Percentiles rank a stretch among this genome's conserved stretches.
These are phyloP conservation scores for Penicillium paneum DNA, from an alignment of 2,329 filamentous ascomycete genomes.

Conservation along the genomic window DNA sequence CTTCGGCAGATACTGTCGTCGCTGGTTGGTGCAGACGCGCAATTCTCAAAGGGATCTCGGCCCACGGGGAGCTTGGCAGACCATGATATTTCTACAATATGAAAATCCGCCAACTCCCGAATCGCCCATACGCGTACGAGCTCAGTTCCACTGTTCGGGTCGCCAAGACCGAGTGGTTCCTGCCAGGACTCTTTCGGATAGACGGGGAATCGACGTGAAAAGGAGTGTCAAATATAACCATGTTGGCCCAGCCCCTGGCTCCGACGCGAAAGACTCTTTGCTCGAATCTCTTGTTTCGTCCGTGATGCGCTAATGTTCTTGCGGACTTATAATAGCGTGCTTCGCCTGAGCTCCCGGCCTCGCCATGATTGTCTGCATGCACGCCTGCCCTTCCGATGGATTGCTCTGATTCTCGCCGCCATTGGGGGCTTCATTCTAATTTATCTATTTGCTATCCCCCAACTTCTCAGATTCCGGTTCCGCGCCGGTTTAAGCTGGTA, in stretches of 20 bases:
- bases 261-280: neutral
- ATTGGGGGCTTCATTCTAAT: conserved; percentile 11
- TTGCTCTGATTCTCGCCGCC: neutral
- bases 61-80: conserved; percentile 1
- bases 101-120: neutral
- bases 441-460: conserved; percentile 16
- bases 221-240: neutral
- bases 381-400: neutral
- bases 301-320: conserved; percentile 21
- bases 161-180: neutral
- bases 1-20: neutral
- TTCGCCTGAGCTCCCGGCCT: conserved; percentile 14
- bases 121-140: conserved; percentile 2
- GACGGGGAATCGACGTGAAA: neutral
- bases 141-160: neutral
- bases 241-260: neutral
- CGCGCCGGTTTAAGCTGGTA: conserved; percentile 23
- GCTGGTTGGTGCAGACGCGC: conserved; percentile 1
- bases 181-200: neutral
- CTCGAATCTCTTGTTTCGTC: neutral
- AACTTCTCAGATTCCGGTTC: conserved; percentile 18
- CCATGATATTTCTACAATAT: neutral
- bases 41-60: neutral
- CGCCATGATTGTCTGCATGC: conserved; percentile 1
- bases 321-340: conserved; percentile 14